These are phyloP conservation scores for Jaltomata sinuosa DNA, from an alignment of 257 asterid genomes.

Conservation along the genomic window DNA sequence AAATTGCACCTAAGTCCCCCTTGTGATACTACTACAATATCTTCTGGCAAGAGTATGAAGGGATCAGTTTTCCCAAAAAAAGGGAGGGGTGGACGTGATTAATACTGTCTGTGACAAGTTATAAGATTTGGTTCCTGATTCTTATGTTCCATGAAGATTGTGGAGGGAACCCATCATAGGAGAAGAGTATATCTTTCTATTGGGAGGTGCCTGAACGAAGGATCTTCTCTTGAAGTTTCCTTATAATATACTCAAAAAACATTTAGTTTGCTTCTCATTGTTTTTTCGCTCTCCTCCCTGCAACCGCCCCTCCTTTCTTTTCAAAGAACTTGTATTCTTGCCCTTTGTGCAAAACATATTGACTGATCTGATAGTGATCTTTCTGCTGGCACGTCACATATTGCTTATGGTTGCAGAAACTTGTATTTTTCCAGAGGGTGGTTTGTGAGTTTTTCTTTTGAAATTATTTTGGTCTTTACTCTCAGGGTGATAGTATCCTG, in stretches of 20 bases:
- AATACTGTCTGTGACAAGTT: neutral
- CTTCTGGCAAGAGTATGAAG: neutral
- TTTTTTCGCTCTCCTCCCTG: neutral
- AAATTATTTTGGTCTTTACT: conserved; percentile 4
- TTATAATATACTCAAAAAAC: neutral
- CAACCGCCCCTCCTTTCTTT: neutral
- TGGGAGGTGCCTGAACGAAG: neutral
- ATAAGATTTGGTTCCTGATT: neutral
- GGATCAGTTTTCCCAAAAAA: neutral
- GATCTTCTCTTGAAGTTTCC: neutral
- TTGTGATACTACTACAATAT: neutral
- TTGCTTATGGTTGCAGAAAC: neutral
- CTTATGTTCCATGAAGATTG: neutral
- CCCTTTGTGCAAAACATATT: neutral
- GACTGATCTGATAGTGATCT: neutral
- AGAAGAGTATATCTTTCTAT: neutral
- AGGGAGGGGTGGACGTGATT: neutral
- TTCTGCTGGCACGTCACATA: neutral
- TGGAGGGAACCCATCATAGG: neutral
- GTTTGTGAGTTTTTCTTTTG: neutral
- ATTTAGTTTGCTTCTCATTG: neutral
- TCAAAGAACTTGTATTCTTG: neutral
- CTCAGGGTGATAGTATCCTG: conserved; percentile 92
- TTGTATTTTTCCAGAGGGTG: neutral
- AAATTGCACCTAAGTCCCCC: neutral